Base-by-base conservation (phyloP, 192 early-diverging fungal species). In the Ramicandelaber brevisporus region DNA sequence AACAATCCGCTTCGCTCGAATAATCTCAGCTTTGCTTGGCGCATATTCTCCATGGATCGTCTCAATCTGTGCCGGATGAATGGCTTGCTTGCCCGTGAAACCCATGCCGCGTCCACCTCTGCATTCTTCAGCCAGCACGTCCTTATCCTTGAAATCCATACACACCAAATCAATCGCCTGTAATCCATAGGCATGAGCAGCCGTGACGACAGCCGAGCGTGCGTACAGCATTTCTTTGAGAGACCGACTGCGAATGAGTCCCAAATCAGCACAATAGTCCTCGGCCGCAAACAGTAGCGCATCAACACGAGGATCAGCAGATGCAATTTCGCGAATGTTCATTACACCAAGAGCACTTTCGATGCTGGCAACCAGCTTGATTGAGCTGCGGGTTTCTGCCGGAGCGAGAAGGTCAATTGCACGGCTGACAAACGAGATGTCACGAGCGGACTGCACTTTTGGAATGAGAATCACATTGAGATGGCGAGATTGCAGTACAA, bases 101-200 rank as follows among this genome's bases (percentile, higher is more conserved):
- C 89, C 89, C 74, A 85, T 85, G 32, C 71, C 59, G 5, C 73
- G 64, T 1, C 79, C 89, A 47, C 88, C 82, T 12, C 40, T 41
- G 30, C 79, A 73, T 52, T 95, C 89, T 29, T 83, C 82, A 12
- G 37, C 46, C 49, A 82, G 36, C 27, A 73, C 57, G 1, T 53
- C 48, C 8, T 48, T 36, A 49, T 70, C 56, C 29, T 77, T 63
- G 37, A 78, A 88, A 45, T 93, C 82, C 40, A 86, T 69, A 36
- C 84, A 86, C 11, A 93, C 73, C 54, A 90, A 56, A 41, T 96
- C 89, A 43, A 96, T 90, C 3, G 89, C 78, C 36, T 96, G 86
- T 7, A 89, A 46, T 7, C 68, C 68, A 37, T 57, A 77, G 2
- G 89, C 89, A 26, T 60, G 56, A 1, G 89, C 89, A 6, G 76